These are phyloP conservation scores for Phaffomyces antillensis DNA, from an alignment of 805 yeast genomes.

Conservation along the genomic window DNA sequence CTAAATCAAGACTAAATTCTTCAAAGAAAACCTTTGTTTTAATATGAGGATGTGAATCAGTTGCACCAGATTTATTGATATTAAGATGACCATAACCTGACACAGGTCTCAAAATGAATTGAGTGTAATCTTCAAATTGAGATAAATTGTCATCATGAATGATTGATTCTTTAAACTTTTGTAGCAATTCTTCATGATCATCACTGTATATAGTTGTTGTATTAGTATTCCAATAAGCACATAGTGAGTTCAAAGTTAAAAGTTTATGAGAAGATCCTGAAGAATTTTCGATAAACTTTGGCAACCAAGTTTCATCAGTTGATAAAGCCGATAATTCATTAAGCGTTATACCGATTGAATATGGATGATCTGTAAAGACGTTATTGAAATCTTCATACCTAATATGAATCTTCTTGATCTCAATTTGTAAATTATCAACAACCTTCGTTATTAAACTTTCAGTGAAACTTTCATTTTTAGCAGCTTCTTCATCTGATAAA, in stretches of 20 bases:
- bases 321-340: slow-evolving; percentile 88
- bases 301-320: slow-evolving; percentile 78
- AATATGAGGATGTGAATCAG: slow-evolving; percentile 61
- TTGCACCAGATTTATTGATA: slow-evolving; percentile 70
- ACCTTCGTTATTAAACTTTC: slow-evolving; percentile 84
- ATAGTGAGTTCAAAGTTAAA: slow-evolving; percentile 63
- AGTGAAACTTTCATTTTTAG: slow-evolving; percentile 72
- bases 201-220: slow-evolving; percentile 39
- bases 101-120: slow-evolving; percentile 75
- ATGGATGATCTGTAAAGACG: slow-evolving; percentile 66
- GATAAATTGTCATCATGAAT: slow-evolving; percentile 27
- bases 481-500: slow-evolving; percentile 30
- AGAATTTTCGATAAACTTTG: slow-evolving; percentile 72
- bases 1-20: slow-evolving; percentile 81
- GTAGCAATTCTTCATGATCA: slow-evolving; percentile 41
- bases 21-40: slow-evolving; percentile 73
- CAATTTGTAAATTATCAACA: slow-evolving; percentile 85
- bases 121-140: slow-evolving; percentile 27
- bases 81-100: slow-evolving; percentile 81
- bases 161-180: slow-evolving; percentile 41
- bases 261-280: slow-evolving; percentile 67
- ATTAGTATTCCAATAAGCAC: slow-evolving; percentile 81
- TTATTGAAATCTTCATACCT: slow-evolving; percentile 78
- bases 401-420: slow-evolving; percentile 84
- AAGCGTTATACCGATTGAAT: slow-evolving; percentile 75